Conservation (phyloP, 2,329 filamentous ascomycete species). For the Sphaerulina populicola region DNA sequence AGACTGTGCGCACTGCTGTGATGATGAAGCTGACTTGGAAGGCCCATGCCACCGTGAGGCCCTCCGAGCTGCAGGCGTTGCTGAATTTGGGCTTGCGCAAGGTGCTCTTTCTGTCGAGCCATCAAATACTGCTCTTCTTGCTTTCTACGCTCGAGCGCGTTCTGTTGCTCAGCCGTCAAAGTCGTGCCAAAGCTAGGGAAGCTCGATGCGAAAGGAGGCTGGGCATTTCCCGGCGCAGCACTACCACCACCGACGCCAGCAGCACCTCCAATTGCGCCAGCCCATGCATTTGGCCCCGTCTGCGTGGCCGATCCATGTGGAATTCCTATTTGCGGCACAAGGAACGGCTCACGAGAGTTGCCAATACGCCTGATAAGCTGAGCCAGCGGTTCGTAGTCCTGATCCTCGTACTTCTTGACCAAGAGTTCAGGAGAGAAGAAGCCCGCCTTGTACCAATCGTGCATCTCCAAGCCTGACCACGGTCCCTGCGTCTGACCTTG, state of each 20-base stretch:
- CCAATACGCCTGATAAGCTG: slow-evolving; percentile 92
- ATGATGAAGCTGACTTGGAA: slow-evolving; percentile 63
- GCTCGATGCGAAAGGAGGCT: slow-evolving; percentile 81
- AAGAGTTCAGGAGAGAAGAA: slow-evolving; percentile 93
- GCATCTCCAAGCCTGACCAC: slow-evolving; percentile 96
- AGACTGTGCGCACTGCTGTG: slow-evolving; percentile 92
- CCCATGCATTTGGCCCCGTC: slow-evolving; percentile 38
- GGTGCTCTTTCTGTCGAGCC: slow-evolving; percentile 88
- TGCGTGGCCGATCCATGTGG: slow-evolving; percentile 64
- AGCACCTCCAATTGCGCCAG: slow-evolving; percentile 25
- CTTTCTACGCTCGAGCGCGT: slow-evolving; percentile 89
- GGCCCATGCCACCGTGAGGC: slow-evolving; percentile 37
- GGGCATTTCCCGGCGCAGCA: slow-evolving; percentile 31
- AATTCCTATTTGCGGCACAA: slow-evolving; percentile 94
- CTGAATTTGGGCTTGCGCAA: slow-evolving; percentile 75
- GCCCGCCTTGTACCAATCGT: slow-evolving; percentile 98
- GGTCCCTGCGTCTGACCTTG: slow-evolving; percentile 87
- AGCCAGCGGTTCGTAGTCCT: slow-evolving; percentile 87
- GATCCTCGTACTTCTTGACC: slow-evolving; percentile 89
- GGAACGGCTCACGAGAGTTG: slow-evolving; percentile 92
- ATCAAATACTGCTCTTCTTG: slow-evolving; percentile 97
- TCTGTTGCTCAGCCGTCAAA: slow-evolving; percentile 93
- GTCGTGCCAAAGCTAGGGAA: slow-evolving; percentile 97
- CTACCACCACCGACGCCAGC: slow-evolving; percentile 4
- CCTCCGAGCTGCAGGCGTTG: slow-evolving; percentile 60